Evolutionary conservation across 2,329 filamentous ascomycete genomes (phyloP).

Genomic region (Colletotrichum tamarilloi): DNA sequence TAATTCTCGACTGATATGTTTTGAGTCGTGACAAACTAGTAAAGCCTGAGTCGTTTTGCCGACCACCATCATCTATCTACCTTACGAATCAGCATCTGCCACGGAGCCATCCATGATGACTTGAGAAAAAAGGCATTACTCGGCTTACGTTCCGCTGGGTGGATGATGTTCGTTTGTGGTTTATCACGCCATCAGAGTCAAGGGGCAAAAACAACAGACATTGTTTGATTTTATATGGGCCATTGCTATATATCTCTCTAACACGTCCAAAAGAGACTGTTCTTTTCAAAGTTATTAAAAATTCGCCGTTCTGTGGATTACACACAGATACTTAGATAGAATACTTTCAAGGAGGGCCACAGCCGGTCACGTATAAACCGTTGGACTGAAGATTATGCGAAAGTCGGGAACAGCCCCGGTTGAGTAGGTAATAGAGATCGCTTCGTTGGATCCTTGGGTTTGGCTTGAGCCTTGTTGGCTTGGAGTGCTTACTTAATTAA

Average conservation of each 20-base stretch:
- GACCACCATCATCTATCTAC: no score
- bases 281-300: neutral
- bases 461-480: neutral
- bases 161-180: no score
- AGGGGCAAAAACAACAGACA: no score
- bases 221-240: no score
- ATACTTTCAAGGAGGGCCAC: no score
- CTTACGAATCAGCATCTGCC: neutral
- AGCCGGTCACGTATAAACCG: neutral
- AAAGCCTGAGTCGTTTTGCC: neutral
- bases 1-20: neutral
- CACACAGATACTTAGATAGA: neutral
- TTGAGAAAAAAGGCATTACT: neutral
- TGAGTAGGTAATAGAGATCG: neutral
- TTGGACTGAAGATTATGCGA: neutral
- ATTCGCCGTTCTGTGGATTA: neutral
- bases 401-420: constrained; percentile 22
- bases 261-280: no score
- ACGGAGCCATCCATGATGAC: neutral
- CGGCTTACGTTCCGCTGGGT: no score
- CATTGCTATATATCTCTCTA: no score
- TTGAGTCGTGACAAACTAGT: neutral
- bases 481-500: neutral
- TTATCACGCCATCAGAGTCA: neutral
- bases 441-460: neutral